These are phyloP conservation scores for Tagetes patula DNA, from an alignment of 129 eudicot species.

Conservation along the genomic window DNA sequence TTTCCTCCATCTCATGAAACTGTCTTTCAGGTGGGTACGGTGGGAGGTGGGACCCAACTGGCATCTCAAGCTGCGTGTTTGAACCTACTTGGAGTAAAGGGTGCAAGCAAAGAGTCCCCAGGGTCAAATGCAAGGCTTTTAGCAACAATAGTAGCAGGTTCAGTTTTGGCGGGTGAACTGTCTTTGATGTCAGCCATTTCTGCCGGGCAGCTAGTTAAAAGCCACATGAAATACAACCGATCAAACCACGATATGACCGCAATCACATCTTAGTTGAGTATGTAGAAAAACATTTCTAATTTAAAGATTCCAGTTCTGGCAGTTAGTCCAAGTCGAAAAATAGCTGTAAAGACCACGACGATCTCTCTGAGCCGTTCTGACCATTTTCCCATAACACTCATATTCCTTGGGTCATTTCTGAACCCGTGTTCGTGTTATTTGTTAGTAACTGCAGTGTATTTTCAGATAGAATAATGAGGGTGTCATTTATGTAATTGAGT, in stretches of 20 bases:
- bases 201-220: constrained; percentile 69
- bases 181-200: constrained; percentile 76
- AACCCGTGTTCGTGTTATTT: constrained; percentile 18
- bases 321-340: constrained; percentile 4
- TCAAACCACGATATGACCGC: constrained; percentile 58
- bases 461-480: constrained; percentile 37
- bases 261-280: constrained; percentile 35
- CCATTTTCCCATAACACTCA: constrained; percentile 9
- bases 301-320: constrained; percentile 2
- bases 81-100: constrained; percentile 69
- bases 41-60: constrained; percentile 73
- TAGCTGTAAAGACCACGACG: constrained; percentile 26
- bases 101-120: constrained; percentile 61
- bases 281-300: constrained; percentile 16
- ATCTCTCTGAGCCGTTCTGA: constrained; percentile 19
- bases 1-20: background rate
- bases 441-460: constrained; percentile 20
- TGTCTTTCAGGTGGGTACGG: constrained; percentile 56
- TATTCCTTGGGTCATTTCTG: constrained; percentile 18
- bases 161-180: constrained; percentile 70
- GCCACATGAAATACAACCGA: constrained; percentile 80
- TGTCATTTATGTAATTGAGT: constrained; percentile 14
- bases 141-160: constrained; percentile 71
- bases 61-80: constrained; percentile 75
- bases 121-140: constrained; percentile 62